Evolutionary conservation across 495 filamentous ascomycete species (phyloP), one percentile per base, ranked within the genome.

Genomic region (Tuber magnatum): DNA sequence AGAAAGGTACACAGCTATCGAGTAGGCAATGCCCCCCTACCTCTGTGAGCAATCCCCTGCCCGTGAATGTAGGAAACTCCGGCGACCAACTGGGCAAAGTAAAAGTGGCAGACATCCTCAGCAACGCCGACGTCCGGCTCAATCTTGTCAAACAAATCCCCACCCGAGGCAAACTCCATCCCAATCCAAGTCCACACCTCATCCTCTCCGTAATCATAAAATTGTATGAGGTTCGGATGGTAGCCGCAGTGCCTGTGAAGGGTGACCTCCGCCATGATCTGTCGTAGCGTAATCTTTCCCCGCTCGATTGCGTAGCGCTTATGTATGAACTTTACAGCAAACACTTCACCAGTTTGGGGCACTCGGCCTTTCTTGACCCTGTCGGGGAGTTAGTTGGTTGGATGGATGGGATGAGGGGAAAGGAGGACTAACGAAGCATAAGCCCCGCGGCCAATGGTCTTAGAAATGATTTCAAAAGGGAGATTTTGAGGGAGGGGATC

Each of bases 321-420:
- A 86, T 98, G 93, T 82, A 99, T 97, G 84, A 98, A 93, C 85
- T 99, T 99, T 83, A 97, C 93, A 12, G 95, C 95, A 84, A 99
- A 97, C 81, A 98, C 85, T 5, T 93, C 93, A 42, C 87, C 88
- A 22, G 88, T 84, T 28, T 88, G 83, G 76, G 91, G 85, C 41
- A 90, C 84, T 24, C 88, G 88, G 42, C 94, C 95, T 86, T 97
- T 99, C 84, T 97, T 97, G 81, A 99, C 94, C 77, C 94, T 98
- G 82, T 28, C 8, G 32, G 39, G 38, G 16, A 51, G 18, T 65
- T 46, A 44, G 41, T 51, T 70, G 32, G 51, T 44, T 68, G 76
- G 56, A 40, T 70, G 68, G 41, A 44, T 65, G 51, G 65, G 43
- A 73, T 69, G 22, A 46, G 18, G 48, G 41, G 46, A 56, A 72